A percentile compares a stretch with the other conserved stretches of the same genome.
These are phyloP conservation scores for Saccharomycopsis phalli DNA, from an alignment of 1,139 yeast genomes.

Conservation along the genomic window DNA sequence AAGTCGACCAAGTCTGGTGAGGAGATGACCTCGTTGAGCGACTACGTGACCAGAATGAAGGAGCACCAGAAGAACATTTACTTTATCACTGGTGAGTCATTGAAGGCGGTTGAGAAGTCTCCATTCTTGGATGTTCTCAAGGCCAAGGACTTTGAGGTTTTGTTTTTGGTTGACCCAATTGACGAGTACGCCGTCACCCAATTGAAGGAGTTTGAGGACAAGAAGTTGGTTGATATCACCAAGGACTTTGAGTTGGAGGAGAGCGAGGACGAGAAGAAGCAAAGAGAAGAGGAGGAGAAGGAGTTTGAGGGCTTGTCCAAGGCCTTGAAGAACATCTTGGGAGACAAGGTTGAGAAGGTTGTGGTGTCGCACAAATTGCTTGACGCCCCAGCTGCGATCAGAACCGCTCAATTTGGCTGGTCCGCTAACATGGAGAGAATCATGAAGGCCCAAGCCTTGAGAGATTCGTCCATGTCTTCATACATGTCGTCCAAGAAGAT, in stretches of 20 bases:
- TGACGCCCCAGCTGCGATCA: conserved; percentile 99
- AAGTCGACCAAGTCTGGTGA: conserved; percentile 93
- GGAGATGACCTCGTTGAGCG: conserved; percentile 89
- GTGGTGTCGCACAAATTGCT: conserved; percentile 95
- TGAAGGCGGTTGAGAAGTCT: conserved; percentile 96
- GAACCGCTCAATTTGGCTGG: conserved; percentile 99
- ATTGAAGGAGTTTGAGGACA: conserved; percentile 98
- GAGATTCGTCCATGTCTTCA: conserved; percentile 97
- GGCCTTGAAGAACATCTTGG: conserved; percentile 93
- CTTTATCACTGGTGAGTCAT: conserved; percentile 98
- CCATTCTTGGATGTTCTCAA: conserved; percentile 99
- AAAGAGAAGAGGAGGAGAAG: conserved; percentile 87
- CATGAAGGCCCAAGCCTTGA: conserved; percentile 99
- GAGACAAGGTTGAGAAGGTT: conserved; percentile 99
- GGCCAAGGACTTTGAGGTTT: conserved; percentile 97
- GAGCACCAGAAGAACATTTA: conserved; percentile 99
- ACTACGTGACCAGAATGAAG: conserved; percentile 98
- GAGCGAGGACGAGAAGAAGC: conserved; percentile 93
- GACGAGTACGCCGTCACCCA: conserved; percentile 99
- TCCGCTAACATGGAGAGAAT: conserved; percentile 99
- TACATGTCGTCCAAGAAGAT: conserved; percentile 99
- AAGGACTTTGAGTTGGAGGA: conserved; percentile 99
- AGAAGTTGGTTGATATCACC: conserved; percentile 97
- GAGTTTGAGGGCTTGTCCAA: conserved; percentile 91
- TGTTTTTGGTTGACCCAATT: conserved; percentile 97